Base-by-base conservation (phyloP, 495 filamentous ascomycete species). In the Bryoglossum gracile region DNA sequence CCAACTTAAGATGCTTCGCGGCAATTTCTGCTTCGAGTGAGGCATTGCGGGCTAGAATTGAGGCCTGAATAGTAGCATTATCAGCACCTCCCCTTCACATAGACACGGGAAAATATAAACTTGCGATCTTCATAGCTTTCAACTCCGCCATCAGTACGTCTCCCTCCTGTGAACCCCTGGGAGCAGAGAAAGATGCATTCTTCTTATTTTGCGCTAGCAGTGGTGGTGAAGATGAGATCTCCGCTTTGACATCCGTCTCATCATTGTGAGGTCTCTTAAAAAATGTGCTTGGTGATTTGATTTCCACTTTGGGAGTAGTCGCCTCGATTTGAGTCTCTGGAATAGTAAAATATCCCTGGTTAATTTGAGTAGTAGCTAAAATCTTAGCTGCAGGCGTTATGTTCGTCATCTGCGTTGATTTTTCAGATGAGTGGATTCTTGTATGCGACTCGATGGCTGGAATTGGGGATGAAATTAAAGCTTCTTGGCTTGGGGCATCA, bases 41-140 rank as follows among this genome's bases (percentile, higher is more conserved):
- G 4, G 55, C 32, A 28, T 55, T 61, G 13, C 55, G 54, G 5
- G 51, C 44, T 41, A 54, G 50, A 8, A 61, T 37, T 4, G 51
- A 55, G 19, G 55, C 46, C 50, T 56, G 11, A 6, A 18, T 32
- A 3, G n/a, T 5, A 16, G 18, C 16, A 8, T 17, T 35, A 37
- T 43, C 24, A 18, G 33, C 19, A 28, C 16, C 8, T 10, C 21
- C 16, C 19, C 4, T 18, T 8, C 19, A 13, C 3, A 32, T 11
- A 36, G 5, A 8, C 10, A 8, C 8, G 1, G 23, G 16, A 34
- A 37, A 11, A 46, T 0, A 3, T 25, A 5, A n/a, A 48, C 55
- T 35, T 41, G 55, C 57, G 22, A 59, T 53, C 46, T 59, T 59
- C 23, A 56, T 59, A 13, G 45, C 45, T 19, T 59, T 59, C 37